phyloP scores from a whole-genome alignment of 768 basidiomycete genomes.

The Boletus rubropictus region DNA sequence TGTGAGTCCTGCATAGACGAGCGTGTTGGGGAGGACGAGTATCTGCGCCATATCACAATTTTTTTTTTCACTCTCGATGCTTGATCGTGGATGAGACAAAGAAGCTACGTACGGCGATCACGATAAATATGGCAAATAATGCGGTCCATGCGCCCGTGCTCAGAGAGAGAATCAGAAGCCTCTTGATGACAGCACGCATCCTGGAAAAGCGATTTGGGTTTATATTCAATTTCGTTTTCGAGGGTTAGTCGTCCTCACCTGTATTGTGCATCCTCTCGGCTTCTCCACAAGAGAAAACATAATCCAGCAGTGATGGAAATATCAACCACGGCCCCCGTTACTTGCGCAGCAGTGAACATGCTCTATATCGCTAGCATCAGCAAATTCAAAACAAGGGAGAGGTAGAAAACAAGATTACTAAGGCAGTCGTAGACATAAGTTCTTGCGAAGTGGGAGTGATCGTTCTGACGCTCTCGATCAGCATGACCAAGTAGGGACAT shows the following conservation, averaged over 20 bases:
- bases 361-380: conserved; percentile 3
- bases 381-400: neutral
- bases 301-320: conserved; percentile 14
- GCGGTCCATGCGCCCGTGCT: conserved; percentile 17
- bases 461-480: conserved; percentile 6
- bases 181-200: conserved; percentile 16
- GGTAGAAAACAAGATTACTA: neutral
- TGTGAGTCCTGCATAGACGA: conserved; percentile 20
- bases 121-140: conserved; percentile 9
- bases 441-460: conserved; percentile 9
- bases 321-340: conserved; percentile 7
- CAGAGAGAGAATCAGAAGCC: conserved; percentile 12
- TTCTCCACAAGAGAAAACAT: conserved; percentile 10
- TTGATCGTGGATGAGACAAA: neutral
- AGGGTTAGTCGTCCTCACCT: neutral
- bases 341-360: conserved; percentile 7
- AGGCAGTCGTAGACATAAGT: conserved; percentile 7
- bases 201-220: neutral
- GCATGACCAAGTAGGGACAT: neutral
- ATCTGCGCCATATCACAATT: conserved; percentile 2
- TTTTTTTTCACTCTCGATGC: neutral
- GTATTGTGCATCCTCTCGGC: conserved; percentile 14
- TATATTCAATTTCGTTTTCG: neutral
- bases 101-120: conserved; percentile 9
- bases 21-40: conserved; percentile 9